Evolutionary conservation across 441 rosid species (phyloP), one percentile per base, ranked within the genome.

Genomic region (Adansonia gregorii): DNA sequence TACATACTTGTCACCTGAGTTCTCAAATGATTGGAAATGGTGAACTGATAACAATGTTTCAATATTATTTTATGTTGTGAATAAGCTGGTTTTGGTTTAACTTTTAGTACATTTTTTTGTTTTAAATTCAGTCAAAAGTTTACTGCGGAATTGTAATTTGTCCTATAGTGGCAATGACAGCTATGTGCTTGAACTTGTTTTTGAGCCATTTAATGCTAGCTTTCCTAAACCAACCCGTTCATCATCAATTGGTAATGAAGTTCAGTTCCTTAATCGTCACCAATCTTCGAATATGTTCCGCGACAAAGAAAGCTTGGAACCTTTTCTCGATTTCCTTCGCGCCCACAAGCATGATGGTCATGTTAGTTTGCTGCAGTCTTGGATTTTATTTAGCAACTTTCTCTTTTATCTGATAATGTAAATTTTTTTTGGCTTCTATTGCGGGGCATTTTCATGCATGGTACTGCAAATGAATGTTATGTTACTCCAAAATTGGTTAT

Each of bases 171-270:
- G 81, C 41, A 78, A 75, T 45, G 88, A 85, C 19, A 72, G 60
- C 60, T 83, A 85, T 64, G 81, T 88, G 61, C 89, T 90, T 76
- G 93, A 90, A 80, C 90, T 88, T 81, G 93, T 88, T 80, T 84
- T 90, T 78, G 90, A 90, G 84, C 93, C 93, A 31, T 90, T 90
- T 78, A 87, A 90, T 54, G 86, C 90, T 63, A 78, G 78, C 3
- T 86, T 90, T 81, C 93, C 91, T 79, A 86, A 86, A 52, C 90
- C 89, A 63, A 90, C 82, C 51, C 85, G 91, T 55, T 88, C 93
- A 49, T 88, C 93, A 63, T 90, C 91, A 58, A 90, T 90, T 45
- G 91, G 91, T 59, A 90, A 88, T 78, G 90, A 91, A 61, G 91
- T 88, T 81, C 89, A 88, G 39, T 88, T 87, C 84, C 90, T 90